Evolutionary conservation across 495 filamentous ascomycete genomes (phyloP), one percentile per base, ranked within the genome.

Genomic region (Hypoxylon lenormandii): DNA sequence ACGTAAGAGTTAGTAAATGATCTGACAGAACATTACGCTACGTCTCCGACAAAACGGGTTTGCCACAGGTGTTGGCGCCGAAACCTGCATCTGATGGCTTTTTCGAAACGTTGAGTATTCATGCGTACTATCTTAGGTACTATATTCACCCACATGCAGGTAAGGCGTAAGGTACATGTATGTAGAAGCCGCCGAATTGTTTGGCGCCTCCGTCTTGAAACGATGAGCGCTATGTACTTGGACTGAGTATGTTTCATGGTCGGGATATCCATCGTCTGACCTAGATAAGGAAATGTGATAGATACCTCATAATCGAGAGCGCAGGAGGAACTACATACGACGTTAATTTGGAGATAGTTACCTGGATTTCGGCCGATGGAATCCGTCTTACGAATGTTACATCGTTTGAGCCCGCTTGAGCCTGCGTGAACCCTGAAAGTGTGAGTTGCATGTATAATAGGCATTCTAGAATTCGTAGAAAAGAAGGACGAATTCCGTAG

Each of bases 1-100:
- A 69, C 60, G 60, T 61, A 70, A 65, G 50, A 16, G 60, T 51
- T 70, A 58, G 52, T 52, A 70, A 57, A 62, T 58, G 28, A 6
- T 45, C 51, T 40, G 51, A 57, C 45, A 23, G 37, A 60, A 37
- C 42, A 54, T 69, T 60, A 64, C 30, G 53, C 16, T 38, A n/a
- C 10, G n/a, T 52, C n/a, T 19, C 23, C 19, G 8, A 5, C 6
- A 7, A 11, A 10, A 11, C 46, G 40, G n/a, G 40, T 43, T 43
- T 18, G 40, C 15, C 16, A 13, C n/a, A n/a, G n/a, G 26, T 28
- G 26, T 28, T 28, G 26, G 26, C 26, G 26, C 26, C 26, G 26
- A 28, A 28, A 28, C 26, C 7, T 28, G 26, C 26, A 33, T 33
- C 30, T 33, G 30, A 33, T 33, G 30, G 30, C 30, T 33, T 33